A percentile compares a stretch with the other conserved stretches of the same genome.
Evolutionary conservation across 352 stramenopile species (phyloP).

Genomic region (Phytophthora idaei): DNA sequence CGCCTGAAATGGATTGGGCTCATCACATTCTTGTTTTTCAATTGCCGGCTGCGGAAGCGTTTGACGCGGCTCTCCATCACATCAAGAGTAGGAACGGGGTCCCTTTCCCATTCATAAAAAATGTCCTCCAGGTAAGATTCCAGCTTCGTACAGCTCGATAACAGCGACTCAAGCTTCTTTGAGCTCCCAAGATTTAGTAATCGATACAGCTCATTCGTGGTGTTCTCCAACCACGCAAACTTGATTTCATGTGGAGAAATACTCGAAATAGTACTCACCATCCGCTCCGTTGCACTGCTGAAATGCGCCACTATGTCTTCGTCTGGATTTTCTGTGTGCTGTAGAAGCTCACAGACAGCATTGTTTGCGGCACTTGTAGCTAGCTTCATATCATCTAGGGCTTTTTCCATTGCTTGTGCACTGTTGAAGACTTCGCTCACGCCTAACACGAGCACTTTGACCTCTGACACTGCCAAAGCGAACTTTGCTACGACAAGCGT

Average conservation of each 20-base stretch:
- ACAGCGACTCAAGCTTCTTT: background rate
- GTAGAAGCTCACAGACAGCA: background rate
- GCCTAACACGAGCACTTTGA: background rate
- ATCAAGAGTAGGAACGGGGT: slow-evolving; percentile 2
- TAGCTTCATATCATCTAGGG: slow-evolving; percentile 10
- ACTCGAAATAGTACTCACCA: background rate
- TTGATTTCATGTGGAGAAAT: background rate
- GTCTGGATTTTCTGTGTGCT: background rate
- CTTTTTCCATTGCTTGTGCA: background rate
- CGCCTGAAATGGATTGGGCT: slow-evolving; percentile 14
- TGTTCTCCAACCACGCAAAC: slow-evolving; percentile 6
- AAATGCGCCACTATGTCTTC: background rate
- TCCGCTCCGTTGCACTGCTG: slow-evolving; percentile 1
- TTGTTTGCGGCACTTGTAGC: slow-evolving; percentile 4
- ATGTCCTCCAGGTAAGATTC: background rate
- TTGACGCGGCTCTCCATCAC: slow-evolving; percentile 11
- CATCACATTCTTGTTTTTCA: slow-evolving; percentile 3
- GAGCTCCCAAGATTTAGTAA: background rate
- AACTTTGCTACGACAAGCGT: slow-evolving; percentile 1
- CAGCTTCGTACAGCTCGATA: background rate
- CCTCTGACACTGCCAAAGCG: background rate
- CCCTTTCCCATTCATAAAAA: slow-evolving; percentile 6
- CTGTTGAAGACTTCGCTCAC: background rate
- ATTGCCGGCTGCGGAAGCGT: slow-evolving; percentile 1
- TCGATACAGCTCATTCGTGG: background rate